Evolutionary conservation across 495 filamentous ascomycete species (phyloP).

Genomic region (Cenococcum geophilum): DNA sequence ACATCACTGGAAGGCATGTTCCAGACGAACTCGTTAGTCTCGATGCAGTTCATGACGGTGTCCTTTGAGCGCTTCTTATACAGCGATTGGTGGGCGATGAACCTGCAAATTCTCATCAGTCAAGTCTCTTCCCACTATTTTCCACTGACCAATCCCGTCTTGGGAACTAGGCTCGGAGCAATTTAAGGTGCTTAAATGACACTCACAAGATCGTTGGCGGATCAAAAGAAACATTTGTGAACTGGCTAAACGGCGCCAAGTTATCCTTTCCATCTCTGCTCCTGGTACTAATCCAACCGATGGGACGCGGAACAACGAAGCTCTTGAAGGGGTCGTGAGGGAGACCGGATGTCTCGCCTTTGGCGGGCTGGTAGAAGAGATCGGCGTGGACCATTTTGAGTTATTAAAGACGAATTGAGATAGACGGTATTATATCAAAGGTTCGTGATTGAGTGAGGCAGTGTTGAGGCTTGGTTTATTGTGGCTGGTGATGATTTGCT

Average conservation of each 20-base stretch:
- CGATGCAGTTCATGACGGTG: slow-evolving; percentile 8
- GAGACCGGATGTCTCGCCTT: slow-evolving; percentile 25
- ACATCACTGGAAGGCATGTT: slow-evolving; percentile 7
- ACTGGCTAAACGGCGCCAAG: slow-evolving; percentile 29
- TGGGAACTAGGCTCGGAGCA: background rate
- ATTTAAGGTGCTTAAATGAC: background rate
- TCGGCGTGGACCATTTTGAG: slow-evolving; percentile 2
- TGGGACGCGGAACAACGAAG: slow-evolving; percentile 43
- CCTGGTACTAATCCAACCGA: slow-evolving; percentile 45
- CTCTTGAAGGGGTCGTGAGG: slow-evolving; percentile 46
- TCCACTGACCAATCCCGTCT: too few relatives aligned
- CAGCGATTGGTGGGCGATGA: background rate
- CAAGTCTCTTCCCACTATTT: background rate
- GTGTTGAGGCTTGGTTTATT: too few relatives aligned
- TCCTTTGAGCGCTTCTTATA: slow-evolving; percentile 8
- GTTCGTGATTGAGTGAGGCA: too few relatives aligned
- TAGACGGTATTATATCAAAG: background rate
- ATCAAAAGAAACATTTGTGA: slow-evolving; percentile 29
- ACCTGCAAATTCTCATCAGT: background rate
- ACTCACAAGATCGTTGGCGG: slow-evolving; percentile 25
- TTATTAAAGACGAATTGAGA: background rate
- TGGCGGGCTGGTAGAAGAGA: slow-evolving; percentile 2
- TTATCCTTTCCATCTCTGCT: slow-evolving; percentile 29
- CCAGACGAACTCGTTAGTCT: slow-evolving; percentile 8
- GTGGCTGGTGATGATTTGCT: too few relatives aligned